These are phyloP conservation scores for Groenewaldozyma tartarivorans DNA, from an alignment of 805 yeast species.

Conservation along the genomic window DNA sequence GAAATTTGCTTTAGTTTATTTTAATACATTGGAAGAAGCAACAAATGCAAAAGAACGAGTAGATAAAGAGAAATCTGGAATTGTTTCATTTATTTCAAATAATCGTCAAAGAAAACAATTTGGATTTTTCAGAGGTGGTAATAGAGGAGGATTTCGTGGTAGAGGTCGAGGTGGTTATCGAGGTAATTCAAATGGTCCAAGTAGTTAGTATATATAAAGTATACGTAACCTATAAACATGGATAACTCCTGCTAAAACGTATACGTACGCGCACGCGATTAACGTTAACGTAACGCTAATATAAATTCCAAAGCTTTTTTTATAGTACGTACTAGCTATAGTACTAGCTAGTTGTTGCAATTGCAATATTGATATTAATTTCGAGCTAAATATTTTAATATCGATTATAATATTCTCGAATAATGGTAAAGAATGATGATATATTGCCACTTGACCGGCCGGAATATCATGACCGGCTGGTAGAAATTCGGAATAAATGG, in stretches of 20 bases:
- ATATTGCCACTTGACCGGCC: conserved; percentile 14
- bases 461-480: conserved; percentile 12
- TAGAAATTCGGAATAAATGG: conserved; percentile 23
- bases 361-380: too few species aligned
- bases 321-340: too few species aligned
- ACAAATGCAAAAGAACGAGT: conserved; percentile 28
- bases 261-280: too few species aligned
- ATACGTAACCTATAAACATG: too few species aligned
- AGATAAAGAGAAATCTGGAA: conserved; percentile 26
- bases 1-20: conserved; percentile 30
- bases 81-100: conserved; percentile 17
- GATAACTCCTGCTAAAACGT: too few species aligned
- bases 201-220: too few species aligned
- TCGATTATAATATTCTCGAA: too few species aligned
- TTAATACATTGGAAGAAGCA: conserved; percentile 28
- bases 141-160: conserved; percentile 7
- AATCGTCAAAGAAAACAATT: conserved; percentile 1
- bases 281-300: too few species aligned
- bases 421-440: conserved; percentile 2
- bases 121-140: not conserved
- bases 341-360: too few species aligned
- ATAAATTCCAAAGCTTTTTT: too few species aligned
- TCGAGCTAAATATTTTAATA: too few species aligned
- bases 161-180: conserved; percentile 4
- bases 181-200: too few species aligned